Percentiles rank a stretch among this genome's conserved stretches.
These are phyloP conservation scores for Sporisorium scitamineum DNA, from an alignment of 1,284 basidiomycete species.

Conservation along the genomic window DNA sequence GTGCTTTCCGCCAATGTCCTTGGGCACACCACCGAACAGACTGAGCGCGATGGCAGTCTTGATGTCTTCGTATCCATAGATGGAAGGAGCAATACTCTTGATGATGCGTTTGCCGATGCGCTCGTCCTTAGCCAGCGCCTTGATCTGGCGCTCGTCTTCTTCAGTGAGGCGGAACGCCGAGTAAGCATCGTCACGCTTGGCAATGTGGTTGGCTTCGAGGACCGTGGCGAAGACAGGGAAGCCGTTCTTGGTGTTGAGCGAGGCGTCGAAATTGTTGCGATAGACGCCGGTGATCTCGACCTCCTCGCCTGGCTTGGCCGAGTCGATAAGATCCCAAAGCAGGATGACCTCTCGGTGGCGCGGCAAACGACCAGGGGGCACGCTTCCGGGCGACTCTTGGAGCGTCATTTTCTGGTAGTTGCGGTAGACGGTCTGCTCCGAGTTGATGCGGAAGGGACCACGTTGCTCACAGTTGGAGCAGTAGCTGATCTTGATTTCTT, in stretches of 20 bases:
- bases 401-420: conserved; percentile 99
- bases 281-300: conserved; percentile 93
- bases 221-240: conserved; percentile 99
- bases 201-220: conserved; percentile 88
- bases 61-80: conserved; percentile 98
- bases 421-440: conserved; percentile 97
- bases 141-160: conserved; percentile 93
- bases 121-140: conserved; percentile 85
- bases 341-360: conserved; percentile 96
- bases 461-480: conserved; percentile 93
- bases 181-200: conserved; percentile 93
- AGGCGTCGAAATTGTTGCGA: conserved; percentile 98
- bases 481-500: conserved; percentile 86
- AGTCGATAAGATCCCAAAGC: conserved; percentile 97
- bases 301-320: conserved; percentile 97
- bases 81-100: conserved; percentile 97
- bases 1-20: conserved; percentile 96
- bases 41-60: conserved; percentile 96
- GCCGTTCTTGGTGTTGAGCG: conserved; percentile 97
- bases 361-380: conserved; percentile 94
- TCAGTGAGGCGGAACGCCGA: conserved; percentile 95
- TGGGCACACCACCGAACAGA: conserved; percentile 90
- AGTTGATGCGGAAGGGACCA: conserved; percentile 96
- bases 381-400: conserved; percentile 97
- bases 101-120: conserved; percentile 95